Percentiles rank a stretch among this genome's conserved stretches.
phyloP scores from a whole-genome alignment of 495 filamentous ascomycete genomes.

The Penicillium ucsense region DNA sequence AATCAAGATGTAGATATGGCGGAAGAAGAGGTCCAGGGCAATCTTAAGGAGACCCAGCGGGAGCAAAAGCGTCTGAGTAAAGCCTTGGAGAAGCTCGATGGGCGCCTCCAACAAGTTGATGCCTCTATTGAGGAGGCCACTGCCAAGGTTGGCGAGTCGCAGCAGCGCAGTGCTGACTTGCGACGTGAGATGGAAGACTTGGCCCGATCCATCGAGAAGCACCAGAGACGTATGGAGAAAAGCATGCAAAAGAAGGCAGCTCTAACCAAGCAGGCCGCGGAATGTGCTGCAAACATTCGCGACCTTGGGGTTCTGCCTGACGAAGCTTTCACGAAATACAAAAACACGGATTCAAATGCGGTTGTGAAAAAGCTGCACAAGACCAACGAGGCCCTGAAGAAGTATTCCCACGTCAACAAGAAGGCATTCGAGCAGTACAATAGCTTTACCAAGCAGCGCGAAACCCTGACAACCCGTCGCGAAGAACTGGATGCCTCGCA shows the following conservation, averaged over 20 bases:
- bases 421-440: slow-evolving; percentile 99
- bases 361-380: slow-evolving; percentile 83
- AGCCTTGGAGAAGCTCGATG: slow-evolving; percentile 49
- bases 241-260: slow-evolving; percentile 77
- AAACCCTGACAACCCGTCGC: slow-evolving; percentile 68
- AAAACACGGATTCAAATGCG: slow-evolving; percentile 64
- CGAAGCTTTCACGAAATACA: slow-evolving; percentile 86
- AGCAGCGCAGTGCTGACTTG: slow-evolving; percentile 54
- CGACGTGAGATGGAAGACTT: slow-evolving; percentile 65
- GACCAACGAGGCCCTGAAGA: slow-evolving; percentile 88
- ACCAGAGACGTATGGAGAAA: slow-evolving; percentile 87
- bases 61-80: slow-evolving; percentile 71
- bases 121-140: slow-evolving; percentile 57
- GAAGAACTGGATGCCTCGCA: slow-evolving; percentile 78
- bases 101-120: slow-evolving; percentile 63
- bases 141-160: slow-evolving; percentile 46
- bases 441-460: slow-evolving; percentile 86
- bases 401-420: slow-evolving; percentile 97
- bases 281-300: slow-evolving; percentile 78
- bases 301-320: slow-evolving; percentile 90
- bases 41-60: slow-evolving; percentile 67
- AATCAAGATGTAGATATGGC: slow-evolving; percentile 64
- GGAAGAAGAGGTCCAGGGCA: slow-evolving; percentile 48
- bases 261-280: slow-evolving; percentile 62
- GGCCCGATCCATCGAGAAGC: slow-evolving; percentile 69